Evolutionary conservation across 2,329 filamentous ascomycete genomes (phyloP).

Genomic region (Delphinella strobiligena): DNA sequence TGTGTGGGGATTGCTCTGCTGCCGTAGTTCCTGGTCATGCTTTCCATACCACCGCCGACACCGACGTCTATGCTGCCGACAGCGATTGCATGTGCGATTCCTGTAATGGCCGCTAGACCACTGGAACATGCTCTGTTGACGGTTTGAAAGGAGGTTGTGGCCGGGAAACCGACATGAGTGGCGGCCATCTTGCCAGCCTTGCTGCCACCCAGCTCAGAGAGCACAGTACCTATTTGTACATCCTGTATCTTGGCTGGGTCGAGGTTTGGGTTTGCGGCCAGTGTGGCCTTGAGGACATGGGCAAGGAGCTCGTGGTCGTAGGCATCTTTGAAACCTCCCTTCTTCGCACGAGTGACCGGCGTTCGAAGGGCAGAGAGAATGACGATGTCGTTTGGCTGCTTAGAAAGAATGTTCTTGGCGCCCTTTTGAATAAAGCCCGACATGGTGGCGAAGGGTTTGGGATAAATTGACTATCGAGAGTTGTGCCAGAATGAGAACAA

Average conservation of each 20-base stretch:
- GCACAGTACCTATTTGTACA: conserved; percentile 75
- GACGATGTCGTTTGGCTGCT: conserved; percentile 70
- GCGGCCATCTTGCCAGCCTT: conserved; percentile 89
- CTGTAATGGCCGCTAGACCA: conserved; percentile 64
- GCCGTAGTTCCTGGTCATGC: conserved; percentile 89
- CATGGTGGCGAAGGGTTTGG: conserved; percentile 5
- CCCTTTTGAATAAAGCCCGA: conserved; percentile 29
- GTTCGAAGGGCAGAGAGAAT: conserved; percentile 86
- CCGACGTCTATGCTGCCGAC: conserved; percentile 60
- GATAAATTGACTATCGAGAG: no score
- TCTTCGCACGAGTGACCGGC: conserved; percentile 71
- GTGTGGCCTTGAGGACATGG: conserved; percentile 52
- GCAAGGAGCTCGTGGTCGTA: conserved; percentile 83
- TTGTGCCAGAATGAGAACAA: background rate
- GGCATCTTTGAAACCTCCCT: conserved; percentile 73
- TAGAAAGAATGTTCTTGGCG: conserved; percentile 63
- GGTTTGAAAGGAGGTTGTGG: conserved; percentile 66
- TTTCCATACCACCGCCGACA: conserved; percentile 86
- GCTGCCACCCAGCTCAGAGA: conserved; percentile 78
- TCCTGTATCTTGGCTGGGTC: conserved; percentile 62
- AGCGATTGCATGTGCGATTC: conserved; percentile 63
- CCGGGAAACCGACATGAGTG: conserved; percentile 67
- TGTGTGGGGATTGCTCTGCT: conserved; percentile 71
- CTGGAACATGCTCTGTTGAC: conserved; percentile 80
- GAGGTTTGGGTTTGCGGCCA: conserved; percentile 60